Base-by-base conservation (phyloP, 2,329 filamentous ascomycete genomes). In the Elsinoe ampelina region DNA sequence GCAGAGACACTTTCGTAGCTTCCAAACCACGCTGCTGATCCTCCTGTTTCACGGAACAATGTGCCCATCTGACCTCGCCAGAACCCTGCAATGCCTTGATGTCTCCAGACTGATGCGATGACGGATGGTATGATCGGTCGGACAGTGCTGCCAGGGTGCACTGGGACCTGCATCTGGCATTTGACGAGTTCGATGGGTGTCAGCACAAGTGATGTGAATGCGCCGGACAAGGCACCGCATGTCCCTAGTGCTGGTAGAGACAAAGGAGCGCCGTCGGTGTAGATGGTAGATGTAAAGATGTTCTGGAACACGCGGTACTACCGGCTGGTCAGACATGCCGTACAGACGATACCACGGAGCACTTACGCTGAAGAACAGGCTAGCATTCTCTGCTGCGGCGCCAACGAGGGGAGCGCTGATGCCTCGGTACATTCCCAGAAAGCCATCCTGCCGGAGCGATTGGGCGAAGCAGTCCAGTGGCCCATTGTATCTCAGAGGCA, bases 121-220 rank as follows among this genome's bases (percentile, higher is more conserved):
- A 96, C 83, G 4, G 80, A 73, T 11, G 88, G 67, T 0, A 90
- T 85, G 1, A 81, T 80, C 4, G 87, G 78, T 2, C 79, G 72
- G 68, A 70, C 67, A 1, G 67, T 63, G 11, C 60, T 58, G 10
- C 66, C 59, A 15, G 32, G 15, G 42, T 69, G 66, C 47, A 65
- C 42, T 12, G 62, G 56, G 0, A 92, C 91, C 71, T 98, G 93
- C 74, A 98, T 95, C 73, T 93, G 95, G 80, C 93, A 98, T 74
- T 98, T 98, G 68, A 98, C 87, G 54, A 98, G 81, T 73, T 98
- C 93, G 63, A 98, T 89, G 0, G 93, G 93, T 0, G 93, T 98
- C 60, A 98, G 81, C 32, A 95, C 83, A 48, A 96, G 79, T 0
- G 89, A 95, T 0, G 93, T 95, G 66, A 95, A 87, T 38, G 87